A percentile compares a stretch with the other conserved stretches of the same genome.
phyloP scores from a whole-genome alignment of 768 basidiomycete species.

The Podaxis carcinomalis region DNA sequence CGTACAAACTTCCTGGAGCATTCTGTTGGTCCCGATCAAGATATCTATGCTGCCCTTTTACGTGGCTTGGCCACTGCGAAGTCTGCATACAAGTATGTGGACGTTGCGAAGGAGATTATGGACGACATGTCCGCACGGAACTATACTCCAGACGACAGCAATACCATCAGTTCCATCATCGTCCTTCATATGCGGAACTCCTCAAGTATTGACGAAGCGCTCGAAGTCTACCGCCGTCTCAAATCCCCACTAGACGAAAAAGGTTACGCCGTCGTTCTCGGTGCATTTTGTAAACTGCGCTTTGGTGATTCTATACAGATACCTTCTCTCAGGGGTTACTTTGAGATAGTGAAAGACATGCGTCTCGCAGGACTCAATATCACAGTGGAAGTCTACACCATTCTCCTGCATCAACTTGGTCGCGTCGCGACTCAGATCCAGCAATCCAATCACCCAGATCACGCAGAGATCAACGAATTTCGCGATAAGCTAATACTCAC shows the following conservation, averaged over 20 bases:
- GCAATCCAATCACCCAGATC: constrained; percentile 12
- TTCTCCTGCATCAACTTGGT: constrained; percentile 56
- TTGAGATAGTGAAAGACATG: constrained; percentile 82
- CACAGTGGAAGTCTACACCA: constrained; percentile 59
- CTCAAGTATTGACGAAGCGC: constrained; percentile 51
- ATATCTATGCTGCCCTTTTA: constrained; percentile 52
- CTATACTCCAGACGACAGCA: constrained; percentile 39
- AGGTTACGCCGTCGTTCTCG: constrained; percentile 62
- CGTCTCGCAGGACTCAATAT: constrained; percentile 54
- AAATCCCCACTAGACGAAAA: constrained; percentile 44
- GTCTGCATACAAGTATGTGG: constrained; percentile 43
- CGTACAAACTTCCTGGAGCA: constrained; percentile 19
- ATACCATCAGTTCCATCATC: constrained; percentile 46
- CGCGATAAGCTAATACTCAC: constrained; percentile 35
- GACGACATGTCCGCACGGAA: constrained; percentile 60
- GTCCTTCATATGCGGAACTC: constrained; percentile 67
- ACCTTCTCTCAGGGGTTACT: constrained; percentile 53
- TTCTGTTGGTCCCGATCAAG: constrained; percentile 41
- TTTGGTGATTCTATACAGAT: constrained; percentile 38
- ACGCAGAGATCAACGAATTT: constrained; percentile 7
- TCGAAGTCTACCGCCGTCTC: constrained; percentile 51
- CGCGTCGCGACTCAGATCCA: constrained; percentile 33
- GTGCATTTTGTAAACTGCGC: constrained; percentile 56
- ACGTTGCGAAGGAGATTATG: constrained; percentile 46
- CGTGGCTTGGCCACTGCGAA: constrained; percentile 41